phyloP scores from a whole-genome alignment of 257 asterid genomes.

The Linderniella brevidens region DNA sequence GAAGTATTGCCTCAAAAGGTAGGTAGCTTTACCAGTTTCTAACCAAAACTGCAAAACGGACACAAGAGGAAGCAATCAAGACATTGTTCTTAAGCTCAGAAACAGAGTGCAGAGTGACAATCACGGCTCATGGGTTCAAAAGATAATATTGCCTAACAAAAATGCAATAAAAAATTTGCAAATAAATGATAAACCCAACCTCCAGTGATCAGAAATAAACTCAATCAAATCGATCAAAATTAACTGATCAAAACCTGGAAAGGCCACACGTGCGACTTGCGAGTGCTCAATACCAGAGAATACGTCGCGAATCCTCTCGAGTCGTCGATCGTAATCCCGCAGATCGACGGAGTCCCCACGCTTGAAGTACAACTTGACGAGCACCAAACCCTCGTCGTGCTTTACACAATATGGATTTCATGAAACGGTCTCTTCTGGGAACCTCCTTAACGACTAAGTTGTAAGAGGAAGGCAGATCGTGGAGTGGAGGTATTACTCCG shows the following conservation, averaged over 20 bases:
- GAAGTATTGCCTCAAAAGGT: slow-evolving; percentile 82
- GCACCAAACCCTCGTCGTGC: slow-evolving; percentile 61
- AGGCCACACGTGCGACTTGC: slow-evolving; percentile 96
- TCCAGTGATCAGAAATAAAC: no score
- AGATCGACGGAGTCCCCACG: slow-evolving; percentile 88
- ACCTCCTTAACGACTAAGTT: slow-evolving; percentile 89
- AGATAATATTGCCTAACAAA: no score
- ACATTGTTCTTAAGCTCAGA: slow-evolving; percentile 8
- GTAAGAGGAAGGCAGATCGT: slow-evolving; percentile 89
- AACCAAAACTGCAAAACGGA: slow-evolving; percentile 88
- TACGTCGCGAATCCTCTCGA: slow-evolving; percentile 38
- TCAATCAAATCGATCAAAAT: no score
- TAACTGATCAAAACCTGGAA: slow-evolving; percentile 45
- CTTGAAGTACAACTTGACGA: slow-evolving; percentile 95
- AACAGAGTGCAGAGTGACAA: background rate
- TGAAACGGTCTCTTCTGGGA: slow-evolving; percentile 73
- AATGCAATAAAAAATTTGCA: no score
- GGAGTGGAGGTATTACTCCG: slow-evolving; percentile 87
- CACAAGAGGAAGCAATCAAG: slow-evolving; percentile 10
- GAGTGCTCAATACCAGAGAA: slow-evolving; percentile 52
- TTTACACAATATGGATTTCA: slow-evolving; percentile 53
- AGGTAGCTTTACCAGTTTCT: slow-evolving; percentile 99
- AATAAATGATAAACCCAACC: no score
- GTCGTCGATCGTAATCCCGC: slow-evolving; percentile 73
- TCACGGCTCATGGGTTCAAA: no score